Percentiles rank a stretch among this genome's conserved stretches.
These are phyloP conservation scores for Boletus vinaceobasis DNA, from an alignment of 768 basidiomycete genomes.

Conservation along the genomic window DNA sequence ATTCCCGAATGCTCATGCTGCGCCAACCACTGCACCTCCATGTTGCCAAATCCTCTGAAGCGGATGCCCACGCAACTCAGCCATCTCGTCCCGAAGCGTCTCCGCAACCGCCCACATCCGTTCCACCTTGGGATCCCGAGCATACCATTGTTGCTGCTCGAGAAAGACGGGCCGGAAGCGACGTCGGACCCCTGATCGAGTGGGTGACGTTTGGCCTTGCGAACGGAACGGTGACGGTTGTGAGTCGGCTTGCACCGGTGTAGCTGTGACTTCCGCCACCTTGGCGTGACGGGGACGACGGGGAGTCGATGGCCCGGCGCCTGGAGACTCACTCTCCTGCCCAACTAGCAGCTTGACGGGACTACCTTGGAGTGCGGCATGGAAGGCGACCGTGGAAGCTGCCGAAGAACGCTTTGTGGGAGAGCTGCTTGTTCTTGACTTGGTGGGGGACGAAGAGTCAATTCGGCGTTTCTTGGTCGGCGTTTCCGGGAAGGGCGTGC, in stretches of 20 bases:
- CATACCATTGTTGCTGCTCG: slow-evolving; percentile 48
- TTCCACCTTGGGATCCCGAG: slow-evolving; percentile 37
- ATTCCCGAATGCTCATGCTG: background rate
- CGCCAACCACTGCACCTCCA: background rate
- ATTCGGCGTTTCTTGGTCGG: slow-evolving; percentile 42
- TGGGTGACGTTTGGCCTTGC: slow-evolving; percentile 10
- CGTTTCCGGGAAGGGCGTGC: slow-evolving; percentile 35
- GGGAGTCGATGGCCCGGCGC: slow-evolving; percentile 25
- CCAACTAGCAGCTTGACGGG: background rate
- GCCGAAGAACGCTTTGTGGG: slow-evolving; percentile 3
- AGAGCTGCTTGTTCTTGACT: slow-evolving; percentile 13
- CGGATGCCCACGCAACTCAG: slow-evolving; percentile 10
- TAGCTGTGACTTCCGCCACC: background rate
- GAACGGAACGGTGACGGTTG: slow-evolving; percentile 23
- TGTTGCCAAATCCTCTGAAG: slow-evolving; percentile 1
- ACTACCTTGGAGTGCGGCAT: slow-evolving; percentile 13
- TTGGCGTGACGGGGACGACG: slow-evolving; percentile 14
- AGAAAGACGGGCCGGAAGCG: slow-evolving; percentile 50
- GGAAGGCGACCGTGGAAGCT: slow-evolving; percentile 15
- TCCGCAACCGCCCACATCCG: slow-evolving; percentile 24
- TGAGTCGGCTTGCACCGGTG: slow-evolving; percentile 15
- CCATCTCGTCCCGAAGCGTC: slow-evolving; percentile 13
- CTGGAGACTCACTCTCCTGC: background rate
- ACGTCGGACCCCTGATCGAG: slow-evolving; percentile 22
- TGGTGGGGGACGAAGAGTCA: slow-evolving; percentile 14